phyloP scores from a whole-genome alignment of 2,329 filamentous ascomycete species.

The Penicillium expansum region DNA sequence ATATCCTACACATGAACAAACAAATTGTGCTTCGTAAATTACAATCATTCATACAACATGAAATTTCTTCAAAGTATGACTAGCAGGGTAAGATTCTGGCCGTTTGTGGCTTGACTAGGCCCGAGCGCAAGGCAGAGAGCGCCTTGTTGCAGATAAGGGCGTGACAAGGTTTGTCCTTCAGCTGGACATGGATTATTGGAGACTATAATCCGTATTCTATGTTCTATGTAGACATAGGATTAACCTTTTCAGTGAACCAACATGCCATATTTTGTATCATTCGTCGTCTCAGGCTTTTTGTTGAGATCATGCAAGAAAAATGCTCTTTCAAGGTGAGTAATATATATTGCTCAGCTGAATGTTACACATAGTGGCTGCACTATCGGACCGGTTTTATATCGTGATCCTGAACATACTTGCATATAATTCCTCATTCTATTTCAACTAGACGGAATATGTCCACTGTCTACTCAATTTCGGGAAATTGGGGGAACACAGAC shows the following conservation, averaged over 20 bases:
- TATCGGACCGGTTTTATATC: background rate
- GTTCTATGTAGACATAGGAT: constrained; percentile 4
- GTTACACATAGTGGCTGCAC: background rate
- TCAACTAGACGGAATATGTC: too few species aligned
- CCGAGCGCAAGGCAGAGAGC: constrained; percentile 24
- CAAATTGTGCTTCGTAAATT: background rate
- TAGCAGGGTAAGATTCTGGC: background rate
- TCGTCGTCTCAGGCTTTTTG: background rate
- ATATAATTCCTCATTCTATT: background rate
- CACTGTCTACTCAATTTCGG: background rate
- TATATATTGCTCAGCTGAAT: background rate
- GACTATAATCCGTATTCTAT: too few species aligned
- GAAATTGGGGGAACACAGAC: background rate
- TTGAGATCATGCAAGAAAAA: background rate
- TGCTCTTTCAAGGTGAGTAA: background rate
- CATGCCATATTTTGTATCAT: background rate
- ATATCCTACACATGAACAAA: background rate
- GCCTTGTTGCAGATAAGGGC: constrained; percentile 6
- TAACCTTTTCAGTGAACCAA: background rate
- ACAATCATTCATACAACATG: background rate
- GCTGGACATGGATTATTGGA: constrained; percentile 9
- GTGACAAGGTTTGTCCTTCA: constrained; percentile 10
- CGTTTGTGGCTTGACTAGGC: constrained; percentile 12
- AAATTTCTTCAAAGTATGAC: background rate
- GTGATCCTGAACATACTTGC: background rate